phyloP scores from a whole-genome alignment of 495 filamentous ascomycete genomes.

The Penicillium steckii region DNA sequence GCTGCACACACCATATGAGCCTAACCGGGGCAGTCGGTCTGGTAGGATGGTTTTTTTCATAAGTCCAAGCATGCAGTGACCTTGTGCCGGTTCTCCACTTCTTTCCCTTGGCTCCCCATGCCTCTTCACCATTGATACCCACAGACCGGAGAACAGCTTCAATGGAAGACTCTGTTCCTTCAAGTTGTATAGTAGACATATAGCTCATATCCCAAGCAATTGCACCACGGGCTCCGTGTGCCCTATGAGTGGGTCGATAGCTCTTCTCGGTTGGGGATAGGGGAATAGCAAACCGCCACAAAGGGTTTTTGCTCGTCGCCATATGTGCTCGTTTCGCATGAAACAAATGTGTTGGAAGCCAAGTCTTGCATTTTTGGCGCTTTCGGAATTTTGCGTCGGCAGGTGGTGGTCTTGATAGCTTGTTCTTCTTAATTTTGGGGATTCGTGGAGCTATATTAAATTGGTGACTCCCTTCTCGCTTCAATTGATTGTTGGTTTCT shows the following conservation, averaged over 20 bases:
- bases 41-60: constrained; percentile 51
- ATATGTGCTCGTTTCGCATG: constrained; percentile 91
- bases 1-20: constrained; percentile 61
- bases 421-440: constrained; percentile 70
- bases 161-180: constrained; percentile 63
- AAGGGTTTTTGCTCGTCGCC: constrained; percentile 69
- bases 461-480: constrained; percentile 33
- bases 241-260: constrained; percentile 83
- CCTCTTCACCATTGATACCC: constrained; percentile 52
- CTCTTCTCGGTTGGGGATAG: constrained; percentile 83
- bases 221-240: constrained; percentile 63
- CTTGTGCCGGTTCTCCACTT: constrained; percentile 77
- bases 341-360: constrained; percentile 93
- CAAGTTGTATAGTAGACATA: constrained; percentile 79
- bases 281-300: constrained; percentile 89
- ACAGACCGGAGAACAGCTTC: constrained; percentile 62
- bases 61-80: constrained; percentile 65
- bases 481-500: constrained; percentile 30
- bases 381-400: constrained; percentile 74
- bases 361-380: constrained; percentile 83
- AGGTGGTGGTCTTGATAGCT: constrained; percentile 63
- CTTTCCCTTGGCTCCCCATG: constrained; percentile 59
- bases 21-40: constrained; percentile 72
- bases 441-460: constrained; percentile 48
- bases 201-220: constrained; percentile 96